These are phyloP conservation scores for Acrasis kona DNA, from an alignment of 78 protist genomes.

Conservation along the genomic window DNA sequence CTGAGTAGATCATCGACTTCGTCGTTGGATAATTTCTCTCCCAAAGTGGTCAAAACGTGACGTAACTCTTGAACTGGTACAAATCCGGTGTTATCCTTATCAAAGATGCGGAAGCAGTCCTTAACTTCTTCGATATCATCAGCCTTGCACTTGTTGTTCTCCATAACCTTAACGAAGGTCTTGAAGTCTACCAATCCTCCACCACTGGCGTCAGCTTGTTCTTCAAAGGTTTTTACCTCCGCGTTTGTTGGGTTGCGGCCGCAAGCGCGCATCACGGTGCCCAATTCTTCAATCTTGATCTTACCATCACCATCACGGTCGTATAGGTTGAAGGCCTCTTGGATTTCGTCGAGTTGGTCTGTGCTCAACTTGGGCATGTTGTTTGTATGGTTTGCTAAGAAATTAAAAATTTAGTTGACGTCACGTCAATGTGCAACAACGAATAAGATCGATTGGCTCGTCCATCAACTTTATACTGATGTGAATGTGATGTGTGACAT, in stretches of 20 bases:
- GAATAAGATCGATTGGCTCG: too few species aligned
- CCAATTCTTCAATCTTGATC: neutral
- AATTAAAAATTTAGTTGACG: too few species aligned
- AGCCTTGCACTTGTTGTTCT: neutral
- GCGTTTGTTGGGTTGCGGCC: neutral
- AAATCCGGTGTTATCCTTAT: neutral
- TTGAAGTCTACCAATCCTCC: neutral
- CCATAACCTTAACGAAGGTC: neutral
- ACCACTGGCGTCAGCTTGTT: neutral
- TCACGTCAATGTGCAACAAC: too few species aligned
- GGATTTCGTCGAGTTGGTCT: constrained; percentile 6
- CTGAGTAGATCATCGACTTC: constrained; percentile 5
- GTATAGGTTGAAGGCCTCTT: neutral
- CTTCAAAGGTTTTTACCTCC: neutral
- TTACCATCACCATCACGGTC: neutral
- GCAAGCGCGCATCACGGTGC: constrained; percentile 2
- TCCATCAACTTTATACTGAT: too few species aligned
- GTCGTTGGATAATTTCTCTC: neutral
- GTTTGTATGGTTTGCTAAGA: too few species aligned
- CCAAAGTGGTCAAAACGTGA: neutral
- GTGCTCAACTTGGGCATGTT: too few species aligned
- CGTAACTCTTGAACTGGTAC: neutral
- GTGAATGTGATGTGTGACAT: too few species aligned
- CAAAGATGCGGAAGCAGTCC: neutral
- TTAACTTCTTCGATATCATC: neutral